A percentile compares a stretch with the other conserved stretches of the same genome.
Evolutionary conservation across 345 rosid species (phyloP).

Genomic region (Litchi chinensis): DNA sequence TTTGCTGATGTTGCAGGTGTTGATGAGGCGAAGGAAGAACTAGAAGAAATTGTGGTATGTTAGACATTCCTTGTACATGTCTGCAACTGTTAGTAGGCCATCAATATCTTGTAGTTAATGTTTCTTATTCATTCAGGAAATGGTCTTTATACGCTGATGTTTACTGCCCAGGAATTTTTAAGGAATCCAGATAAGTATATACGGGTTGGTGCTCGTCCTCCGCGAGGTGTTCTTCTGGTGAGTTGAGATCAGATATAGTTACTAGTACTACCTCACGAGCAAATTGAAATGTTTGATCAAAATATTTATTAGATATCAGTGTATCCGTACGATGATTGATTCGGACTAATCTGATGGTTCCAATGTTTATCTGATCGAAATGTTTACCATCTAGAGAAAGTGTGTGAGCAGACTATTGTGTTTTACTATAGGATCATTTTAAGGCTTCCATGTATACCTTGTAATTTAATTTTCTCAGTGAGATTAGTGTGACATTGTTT

Average conservation of each 20-base stretch:
- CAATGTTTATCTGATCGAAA: background rate
- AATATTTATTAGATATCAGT: too few species aligned
- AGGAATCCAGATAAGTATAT: conserved; percentile 85
- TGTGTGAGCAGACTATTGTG: background rate
- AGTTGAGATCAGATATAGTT: conserved; percentile 29
- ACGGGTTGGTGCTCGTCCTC: conserved; percentile 96
- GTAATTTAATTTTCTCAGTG: conserved; percentile 13
- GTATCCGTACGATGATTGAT: background rate
- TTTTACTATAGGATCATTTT: conserved; percentile 13
- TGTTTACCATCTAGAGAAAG: background rate
- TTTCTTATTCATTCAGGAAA: conserved; percentile 24
- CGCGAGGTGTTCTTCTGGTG: conserved; percentile 95
- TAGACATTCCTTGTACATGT: conserved; percentile 8
- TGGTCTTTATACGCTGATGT: conserved; percentile 28
- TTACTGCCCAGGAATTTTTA: conserved; percentile 76
- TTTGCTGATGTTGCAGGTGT: conserved; percentile 98
- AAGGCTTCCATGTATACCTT: background rate
- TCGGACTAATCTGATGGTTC: background rate
- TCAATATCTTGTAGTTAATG: conserved; percentile 14
- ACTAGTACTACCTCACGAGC: background rate
- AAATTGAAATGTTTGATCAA: background rate
- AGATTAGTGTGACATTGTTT: conserved; percentile 20
- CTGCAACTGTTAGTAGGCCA: conserved; percentile 9
- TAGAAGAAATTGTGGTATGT: conserved; percentile 95
- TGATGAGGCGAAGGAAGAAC: conserved; percentile 98